These are phyloP conservation scores for Chytriomyces sp. DNA, from an alignment of 192 early-diverging fungal genomes.

Conservation along the genomic window DNA sequence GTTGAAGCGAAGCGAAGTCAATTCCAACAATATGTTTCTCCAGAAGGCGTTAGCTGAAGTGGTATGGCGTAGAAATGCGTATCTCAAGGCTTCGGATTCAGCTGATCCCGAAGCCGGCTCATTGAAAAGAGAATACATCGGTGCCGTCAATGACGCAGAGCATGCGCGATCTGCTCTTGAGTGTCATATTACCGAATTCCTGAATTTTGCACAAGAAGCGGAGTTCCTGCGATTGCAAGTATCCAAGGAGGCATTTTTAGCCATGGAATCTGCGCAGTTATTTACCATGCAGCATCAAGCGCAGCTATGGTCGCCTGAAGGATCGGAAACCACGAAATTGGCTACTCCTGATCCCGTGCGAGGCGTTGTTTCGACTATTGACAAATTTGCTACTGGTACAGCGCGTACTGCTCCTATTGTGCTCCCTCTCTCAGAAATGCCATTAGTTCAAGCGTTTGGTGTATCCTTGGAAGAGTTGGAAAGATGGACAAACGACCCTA, in stretches of 20 bases:
- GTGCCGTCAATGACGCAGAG: constrained; percentile 30
- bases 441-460: constrained; percentile 40
- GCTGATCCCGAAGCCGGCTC: neutral
- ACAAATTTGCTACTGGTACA: constrained; percentile 34
- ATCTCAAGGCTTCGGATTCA: neutral
- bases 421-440: neutral
- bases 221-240: constrained; percentile 30
- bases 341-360: constrained; percentile 20
- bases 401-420: constrained; percentile 12
- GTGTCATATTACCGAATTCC: constrained; percentile 45
- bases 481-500: constrained; percentile 6
- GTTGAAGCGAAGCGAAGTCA: constrained; percentile 38
- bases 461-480: constrained; percentile 33
- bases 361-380: constrained; percentile 27
- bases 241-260: constrained; percentile 24
- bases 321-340: constrained; percentile 2
- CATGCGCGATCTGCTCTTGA: constrained; percentile 42
- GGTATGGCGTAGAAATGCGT: neutral
- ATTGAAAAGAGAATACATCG: constrained; percentile 25
- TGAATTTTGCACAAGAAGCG: constrained; percentile 38
- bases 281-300: constrained; percentile 13
- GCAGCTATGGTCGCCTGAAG: constrained; percentile 1
- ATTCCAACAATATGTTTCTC: neutral
- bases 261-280: constrained; percentile 20
- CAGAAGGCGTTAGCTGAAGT: neutral